Base-by-base conservation (phyloP, 495 filamentous ascomycete species). In the Penicilliopsis zonata region DNA sequence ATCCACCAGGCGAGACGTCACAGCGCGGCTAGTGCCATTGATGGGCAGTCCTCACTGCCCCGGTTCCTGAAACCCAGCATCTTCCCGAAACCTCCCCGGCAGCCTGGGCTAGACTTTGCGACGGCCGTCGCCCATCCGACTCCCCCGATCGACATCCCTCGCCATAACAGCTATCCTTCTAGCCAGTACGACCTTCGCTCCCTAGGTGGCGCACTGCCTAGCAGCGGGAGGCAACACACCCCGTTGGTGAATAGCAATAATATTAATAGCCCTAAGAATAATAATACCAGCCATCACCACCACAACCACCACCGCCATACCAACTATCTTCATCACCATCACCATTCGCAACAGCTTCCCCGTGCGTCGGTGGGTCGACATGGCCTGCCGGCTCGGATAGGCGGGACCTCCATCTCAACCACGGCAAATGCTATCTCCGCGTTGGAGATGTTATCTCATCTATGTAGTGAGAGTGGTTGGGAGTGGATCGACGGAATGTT, bases 401-500 rank as follows among this genome's bases (percentile, higher is more conserved):
- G n/a, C n/a, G n/a, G n/a, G n/a, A n/a, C n/a, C n/a, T n/a, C n/a
- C n/a, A n/a, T n/a, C n/a, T 52, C 53, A 7, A 47, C 53, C 1
- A 34, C 50, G 12, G 40, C 43, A 9, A 63, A 56, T 42, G 86
- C 87, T 2, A 70, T 64, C 31, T 65, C 72, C 10, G 80, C 86
- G 20, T 55, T 95, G 23, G 80, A 90, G 18, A 78, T 86, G 52
- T 60, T 98, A 8, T 80, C 76, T 18, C 74, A 74, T 41, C 59
- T 94, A 16, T 94, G 87, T 53, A 76, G 76, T 43, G 82, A 94
- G 45, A 88, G 85, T 48, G 71, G 70, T 10, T 94, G 88, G 86
- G 73, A 78, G 42, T 98, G 90, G 90, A 74, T 88, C 34, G 88
- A 96, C 53, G 90, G 92, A 10, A 93, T 98, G 70, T 62, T 95